Evolutionary conservation across 768 basidiomycete genomes (phyloP), one percentile per base, ranked within the genome.

Genomic region (Lentinula aciculospora): DNA sequence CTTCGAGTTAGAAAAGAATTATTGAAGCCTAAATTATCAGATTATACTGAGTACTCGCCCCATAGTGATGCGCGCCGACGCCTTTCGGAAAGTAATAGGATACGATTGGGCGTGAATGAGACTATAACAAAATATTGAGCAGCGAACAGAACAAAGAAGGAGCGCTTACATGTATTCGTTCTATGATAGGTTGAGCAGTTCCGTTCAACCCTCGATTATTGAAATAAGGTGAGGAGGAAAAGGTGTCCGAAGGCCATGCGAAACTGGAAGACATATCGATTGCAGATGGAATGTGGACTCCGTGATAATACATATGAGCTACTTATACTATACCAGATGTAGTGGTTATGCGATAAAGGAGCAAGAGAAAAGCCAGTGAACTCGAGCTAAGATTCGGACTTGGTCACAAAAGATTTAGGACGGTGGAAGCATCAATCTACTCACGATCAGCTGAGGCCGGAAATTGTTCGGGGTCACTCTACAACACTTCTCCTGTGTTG

Each of bases 41-140:
- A 27, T 21, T 47, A n/a, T n/a, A 12, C 34, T 19, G 23, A 19
- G 36, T 28, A 73, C 84, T 56, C 74, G 96, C 96, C 61, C 96
- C 96, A 75, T 98, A 99, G 69, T 99, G 97, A 69, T 94, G 92
- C 61, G 90, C 87, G 2, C 97, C 97, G 2, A 98, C 90, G 49
- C 88, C 92, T 72, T 89, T 89, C 0, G 97, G 94, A 64, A 89
- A 94, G 73, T 95, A 99, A 71, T 98, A 99, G 2, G 95, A 94
- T 8, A 99, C 97, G 62, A 91, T 85, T 0, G 93, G 91, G 21
- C 88, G 81, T 45, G 89, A 92, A 73, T 96, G 92, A 3, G 88
- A 78, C 83, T 87, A 42, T 49, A 48, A 42, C 36, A 46, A 40
- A 8, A n/a, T n/a, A n/a, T n/a, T 36, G 59, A 34, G n/a, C 49